phyloP scores from a whole-genome alignment of 495 filamentous ascomycete genomes.

The Apiosordaria backusii region DNA sequence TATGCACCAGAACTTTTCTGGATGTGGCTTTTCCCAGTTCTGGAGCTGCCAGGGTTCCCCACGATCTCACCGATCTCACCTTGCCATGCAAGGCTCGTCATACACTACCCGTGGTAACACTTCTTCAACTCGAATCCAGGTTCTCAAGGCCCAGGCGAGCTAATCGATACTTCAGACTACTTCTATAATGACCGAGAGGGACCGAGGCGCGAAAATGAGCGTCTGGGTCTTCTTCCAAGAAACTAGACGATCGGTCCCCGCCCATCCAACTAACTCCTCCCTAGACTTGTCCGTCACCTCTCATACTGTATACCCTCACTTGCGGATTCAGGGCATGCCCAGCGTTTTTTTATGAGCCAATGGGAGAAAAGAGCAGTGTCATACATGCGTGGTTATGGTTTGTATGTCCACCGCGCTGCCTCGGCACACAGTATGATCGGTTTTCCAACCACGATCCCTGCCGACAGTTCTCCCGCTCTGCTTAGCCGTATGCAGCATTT shows the following conservation, averaged over 20 bases:
- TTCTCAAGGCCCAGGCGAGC: not conserved
- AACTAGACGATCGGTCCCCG: not conserved
- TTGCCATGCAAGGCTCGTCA: slow-evolving; percentile 6
- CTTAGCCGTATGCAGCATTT: slow-evolving; percentile 17
- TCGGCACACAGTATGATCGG: slow-evolving; percentile 4
- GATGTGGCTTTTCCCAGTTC: not conserved
- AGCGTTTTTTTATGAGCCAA: slow-evolving; percentile 18
- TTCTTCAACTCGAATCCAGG: not conserved
- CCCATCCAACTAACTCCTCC: not conserved
- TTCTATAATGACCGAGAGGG: not conserved
- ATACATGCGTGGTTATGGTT: slow-evolving; percentile 20
- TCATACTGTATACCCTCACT: not conserved
- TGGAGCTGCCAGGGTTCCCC: slow-evolving; percentile 25
- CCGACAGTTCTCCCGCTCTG: not conserved
- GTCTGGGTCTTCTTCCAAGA: not conserved
- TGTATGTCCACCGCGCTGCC: slow-evolving; percentile 14
- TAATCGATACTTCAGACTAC: not conserved
- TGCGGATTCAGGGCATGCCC: not conserved
- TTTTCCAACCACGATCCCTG: slow-evolving; percentile 4
- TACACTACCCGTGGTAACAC: slow-evolving; percentile 9
- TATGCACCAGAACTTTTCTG: not conserved
- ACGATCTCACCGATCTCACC: slow-evolving; percentile 20
- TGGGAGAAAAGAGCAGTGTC: slow-evolving; percentile 28
- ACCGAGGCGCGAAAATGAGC: not conserved
- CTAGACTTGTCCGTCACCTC: not conserved